Base-by-base conservation (phyloP, 2,329 filamentous ascomycete species). In the Calonectria pseudoreteaudii region DNA sequence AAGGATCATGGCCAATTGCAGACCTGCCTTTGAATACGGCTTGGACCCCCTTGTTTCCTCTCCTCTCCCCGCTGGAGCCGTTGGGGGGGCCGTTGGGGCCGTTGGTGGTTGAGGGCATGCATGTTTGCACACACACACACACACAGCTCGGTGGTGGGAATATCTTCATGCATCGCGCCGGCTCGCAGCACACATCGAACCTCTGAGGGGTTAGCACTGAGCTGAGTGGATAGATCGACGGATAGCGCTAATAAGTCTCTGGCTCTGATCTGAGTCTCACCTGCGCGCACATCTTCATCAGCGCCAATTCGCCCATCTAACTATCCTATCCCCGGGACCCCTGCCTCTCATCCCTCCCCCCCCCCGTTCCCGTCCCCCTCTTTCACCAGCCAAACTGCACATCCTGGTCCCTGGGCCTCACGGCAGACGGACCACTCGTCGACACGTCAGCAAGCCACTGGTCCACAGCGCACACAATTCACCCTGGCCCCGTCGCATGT, bases 401-500 rank as follows among this genome's bases (percentile, higher is more conserved):
- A 36, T 38, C n/a, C 31, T n/a, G n/a, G 56, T 28, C 56, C 56
- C 56, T 60, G 56, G 34, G 13, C 56, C 53, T n/a, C 31, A 60
- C 23, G 31, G 56, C 56, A 36, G 34, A 56, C 38, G 26, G 58
- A 8, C 60, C 60, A 65, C 60, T 65, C 60, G 41, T 49, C 38
- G 71, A 66, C 71, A 67, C 71, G 67, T 73, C 71, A 71, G 41
- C 71, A 62, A 62, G 71, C 60, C 60, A 66, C 52, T 38, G 49
- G 58, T 30, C 58, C 67, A 41, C 44, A n/a, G 23, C 52, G 41
- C 31, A 26, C 31, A 66, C n/a, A 31, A 30, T 41, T n/a, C 28
- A 44, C 65, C 65, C 65, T 44, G 31, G 41, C 34, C 31, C 66
- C 18, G 52, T 71, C 69, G 31, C 52, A 67, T 31, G 62, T 71